Base-by-base conservation (phyloP, 2,329 filamentous ascomycete genomes). In the Ambrosiella cleistominuta region DNA sequence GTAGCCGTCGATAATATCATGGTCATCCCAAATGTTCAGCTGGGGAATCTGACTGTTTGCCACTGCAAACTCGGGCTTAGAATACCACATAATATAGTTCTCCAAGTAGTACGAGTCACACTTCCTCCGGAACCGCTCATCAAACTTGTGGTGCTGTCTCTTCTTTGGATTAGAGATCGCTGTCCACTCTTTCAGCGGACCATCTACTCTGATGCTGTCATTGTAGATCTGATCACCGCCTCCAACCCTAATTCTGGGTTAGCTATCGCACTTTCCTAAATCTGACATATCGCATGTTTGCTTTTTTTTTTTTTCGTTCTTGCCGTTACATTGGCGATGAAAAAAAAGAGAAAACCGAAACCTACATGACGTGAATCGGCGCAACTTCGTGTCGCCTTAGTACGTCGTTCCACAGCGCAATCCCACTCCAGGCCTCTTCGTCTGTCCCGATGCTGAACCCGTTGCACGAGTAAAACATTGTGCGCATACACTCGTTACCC, bases 381-480 rank as follows among this genome's bases (percentile, higher is more conserved):
- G 77, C 74, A 61, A 80, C 82, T 60, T 82, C 79, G 67, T 98
- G 93, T 60, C 74, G 82, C 64, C 94, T 86, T 63, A 90, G 70
- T 8, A 97, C 90, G 67, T 98, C 91, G 65, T 93, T 88, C 93
- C 93, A 98, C 59, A 98, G 72, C 3, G 88, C 88, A n/a, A 88
- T 85, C 0, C 93, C 93, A 66, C 86, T 91, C 74, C 89, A 95
- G 47, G 84, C 83, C 54, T 87, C 82, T 61, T 93, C 82, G 68
- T 95, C 86, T 2, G 88, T 91, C 57, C 85, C 86, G 44, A 93
- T 78, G 63, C 86, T 91, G 73, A 98, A 98, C 13, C 93, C 94
- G 69, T 98, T 98, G 73, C 93, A 96, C 59, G 88, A 95, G 73
- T 96, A 86, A 71, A 96, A 98, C 88, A 97, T 95, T 67, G 96